Percentiles rank a stretch among this genome's conserved stretches.
These are phyloP conservation scores for Epichloe typhina DNA, from an alignment of 2,329 filamentous ascomycete species.

Conservation along the genomic window DNA sequence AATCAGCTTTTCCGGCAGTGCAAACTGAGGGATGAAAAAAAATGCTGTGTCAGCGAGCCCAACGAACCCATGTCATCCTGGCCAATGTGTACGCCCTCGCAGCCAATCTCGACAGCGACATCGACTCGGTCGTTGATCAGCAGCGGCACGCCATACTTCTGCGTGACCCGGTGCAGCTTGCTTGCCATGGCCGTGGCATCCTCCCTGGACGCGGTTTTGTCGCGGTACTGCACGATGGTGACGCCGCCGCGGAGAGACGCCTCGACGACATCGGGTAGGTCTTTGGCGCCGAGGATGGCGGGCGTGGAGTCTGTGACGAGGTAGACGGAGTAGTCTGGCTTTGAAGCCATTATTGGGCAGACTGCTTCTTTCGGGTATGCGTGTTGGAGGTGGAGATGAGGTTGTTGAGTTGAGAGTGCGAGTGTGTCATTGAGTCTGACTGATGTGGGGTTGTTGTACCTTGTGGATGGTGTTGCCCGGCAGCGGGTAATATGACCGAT, in stretches of 20 bases:
- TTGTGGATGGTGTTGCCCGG: no score
- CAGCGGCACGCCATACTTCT: constrained; percentile 56
- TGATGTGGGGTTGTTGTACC: no score
- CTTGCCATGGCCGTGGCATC: constrained; percentile 57
- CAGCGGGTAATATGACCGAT: no score
- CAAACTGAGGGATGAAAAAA: no score
- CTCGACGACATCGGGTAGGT: constrained; percentile 62
- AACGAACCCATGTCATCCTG: constrained; percentile 77
- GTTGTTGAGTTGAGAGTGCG: background rate
- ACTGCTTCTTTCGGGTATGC: background rate
- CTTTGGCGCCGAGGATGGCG: constrained; percentile 58
- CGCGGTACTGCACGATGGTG: constrained; percentile 78
- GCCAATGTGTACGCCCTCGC: constrained; percentile 87
- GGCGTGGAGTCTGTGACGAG: constrained; percentile 90
- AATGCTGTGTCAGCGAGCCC: background rate
- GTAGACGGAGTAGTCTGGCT: constrained; percentile 68
- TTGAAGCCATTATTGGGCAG: background rate
- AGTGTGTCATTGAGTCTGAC: background rate
- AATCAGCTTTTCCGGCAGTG: no score
- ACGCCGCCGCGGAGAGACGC: constrained; percentile 66
- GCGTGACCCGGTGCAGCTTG: constrained; percentile 58
- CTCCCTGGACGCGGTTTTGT: constrained; percentile 69
- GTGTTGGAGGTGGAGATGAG: background rate
- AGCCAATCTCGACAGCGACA: constrained; percentile 71
- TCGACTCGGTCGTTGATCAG: constrained; percentile 90